Evolutionary conservation across 257 asterid genomes (phyloP).

Genomic region (Linaria vulgaris): DNA sequence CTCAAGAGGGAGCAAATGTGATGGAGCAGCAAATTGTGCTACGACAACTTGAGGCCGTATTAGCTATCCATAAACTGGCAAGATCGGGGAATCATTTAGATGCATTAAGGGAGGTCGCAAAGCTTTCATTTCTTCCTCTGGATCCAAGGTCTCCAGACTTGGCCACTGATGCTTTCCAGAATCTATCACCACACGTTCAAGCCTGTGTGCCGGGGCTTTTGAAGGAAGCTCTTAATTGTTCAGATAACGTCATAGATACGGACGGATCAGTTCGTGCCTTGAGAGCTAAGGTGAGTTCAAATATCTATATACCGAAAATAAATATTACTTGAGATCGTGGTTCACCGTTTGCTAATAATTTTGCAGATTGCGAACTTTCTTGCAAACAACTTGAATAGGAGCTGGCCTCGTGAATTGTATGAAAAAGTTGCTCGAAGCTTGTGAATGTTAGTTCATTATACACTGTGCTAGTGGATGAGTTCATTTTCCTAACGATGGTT

Average conservation of each 20-base stretch:
- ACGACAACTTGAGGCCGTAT: constrained; percentile 86
- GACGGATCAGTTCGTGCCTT: constrained; percentile 93
- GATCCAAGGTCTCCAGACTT: constrained; percentile 73
- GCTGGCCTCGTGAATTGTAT: constrained; percentile 92
- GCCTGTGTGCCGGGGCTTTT: constrained; percentile 89
- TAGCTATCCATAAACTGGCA: constrained; percentile 72
- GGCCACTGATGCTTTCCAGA: constrained; percentile 52
- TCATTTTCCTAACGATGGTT: background rate
- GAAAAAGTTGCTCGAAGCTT: constrained; percentile 86
- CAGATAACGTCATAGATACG: constrained; percentile 78
- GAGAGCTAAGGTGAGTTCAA: constrained; percentile 67
- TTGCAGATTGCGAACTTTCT: constrained; percentile 92
- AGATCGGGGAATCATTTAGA: constrained; percentile 67
- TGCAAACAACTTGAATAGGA: constrained; percentile 73
- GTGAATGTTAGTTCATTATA: constrained; percentile 32
- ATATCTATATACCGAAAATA: too few relatives aligned
- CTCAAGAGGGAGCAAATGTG: constrained; percentile 77
- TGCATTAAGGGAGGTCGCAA: constrained; percentile 86
- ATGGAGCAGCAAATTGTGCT: constrained; percentile 83
- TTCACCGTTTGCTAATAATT: background rate
- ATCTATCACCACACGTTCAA: constrained; percentile 76
- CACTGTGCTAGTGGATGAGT: background rate
- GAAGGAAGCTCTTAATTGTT: constrained; percentile 76
- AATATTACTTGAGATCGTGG: too few relatives aligned
- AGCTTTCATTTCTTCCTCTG: constrained; percentile 91